Base-by-base conservation (phyloP, 2,329 filamentous ascomycete species). In the Exophiala lecanii-corni region DNA sequence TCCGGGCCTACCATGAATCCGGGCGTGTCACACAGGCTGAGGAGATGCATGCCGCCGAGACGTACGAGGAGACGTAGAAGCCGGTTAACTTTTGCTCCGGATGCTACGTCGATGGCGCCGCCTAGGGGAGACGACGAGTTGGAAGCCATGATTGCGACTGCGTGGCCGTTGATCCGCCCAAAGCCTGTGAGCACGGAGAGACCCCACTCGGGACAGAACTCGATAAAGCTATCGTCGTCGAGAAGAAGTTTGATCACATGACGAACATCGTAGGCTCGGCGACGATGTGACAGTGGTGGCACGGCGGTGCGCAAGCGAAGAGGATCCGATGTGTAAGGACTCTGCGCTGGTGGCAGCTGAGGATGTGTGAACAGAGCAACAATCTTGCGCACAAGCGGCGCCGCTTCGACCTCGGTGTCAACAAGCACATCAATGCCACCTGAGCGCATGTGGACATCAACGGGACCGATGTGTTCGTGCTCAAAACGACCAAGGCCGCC, bases 21-120 rank as follows among this genome's bases (percentile, higher is more conserved):
- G 12, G 47, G 47, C 39, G 47, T 49, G 30, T 49, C 47, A 39
- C 47, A 49, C 35, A 49, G 47, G 43, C 47, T 49, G 47, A 49
- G 30, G 43, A 49, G 39, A 38, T 49, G 47, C 47, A 49, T 49
- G 39, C 47, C 47, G 18, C 47, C 47, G 35, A 41, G 39, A 31
- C 47, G 47, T 35, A 46, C 43, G 43, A 49, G 47, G n/a, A 49
- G 47, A 19, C 47, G 43, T 35, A 49, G 31, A 34, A 49, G 39
- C 23, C 47, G 47, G 25, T 49, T 49, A 43, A 49, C 47, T 34
- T 49, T 49, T 41, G 43, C 47, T 37, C 47, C 47, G 31, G 39
- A 49, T 30, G 47, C 32, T 30, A 49, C 39, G 25, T 49, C 47
- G 42, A 49, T 46, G 16, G 47, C 47, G 31, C 47, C 47, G 25